Conservation (phyloP, 208 protist genomes). For the Angomonas ambiguus region DNA sequence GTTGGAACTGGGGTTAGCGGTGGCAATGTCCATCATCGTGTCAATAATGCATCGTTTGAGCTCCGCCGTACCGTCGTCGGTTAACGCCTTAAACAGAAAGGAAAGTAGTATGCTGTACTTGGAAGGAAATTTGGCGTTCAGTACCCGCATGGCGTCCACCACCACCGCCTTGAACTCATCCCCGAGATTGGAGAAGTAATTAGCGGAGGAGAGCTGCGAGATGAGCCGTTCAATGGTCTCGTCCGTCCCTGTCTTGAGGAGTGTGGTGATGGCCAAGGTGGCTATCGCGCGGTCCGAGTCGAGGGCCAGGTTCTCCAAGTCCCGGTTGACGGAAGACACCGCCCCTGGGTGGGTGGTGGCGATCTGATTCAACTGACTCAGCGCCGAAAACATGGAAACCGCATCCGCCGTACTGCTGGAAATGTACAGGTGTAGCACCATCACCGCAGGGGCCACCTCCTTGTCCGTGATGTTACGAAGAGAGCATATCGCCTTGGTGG, state of each 20-base stretch:
- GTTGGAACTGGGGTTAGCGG: constrained; percentile 85
- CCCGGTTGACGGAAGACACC: constrained; percentile 92
- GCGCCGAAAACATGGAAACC: constrained; percentile 93
- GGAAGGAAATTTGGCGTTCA: constrained; percentile 95
- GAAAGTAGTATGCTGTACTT: constrained; percentile 89
- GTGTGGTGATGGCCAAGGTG: constrained; percentile 97
- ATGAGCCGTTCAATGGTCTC: constrained; percentile 95
- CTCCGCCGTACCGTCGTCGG: constrained; percentile 85
- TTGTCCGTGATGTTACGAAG: constrained; percentile 83
- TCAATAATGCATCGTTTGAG: constrained; percentile 96
- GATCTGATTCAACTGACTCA: constrained; percentile 92
- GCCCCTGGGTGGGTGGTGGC: constrained; percentile 68
- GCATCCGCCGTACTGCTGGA: constrained; percentile 61
- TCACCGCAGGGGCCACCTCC: constrained; percentile 91
- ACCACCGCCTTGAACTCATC: constrained; percentile 98
- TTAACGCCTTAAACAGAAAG: constrained; percentile 87
- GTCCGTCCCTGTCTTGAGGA: constrained; percentile 97
- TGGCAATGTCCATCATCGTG: constrained; percentile 93
- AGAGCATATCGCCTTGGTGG: constrained; percentile 93
- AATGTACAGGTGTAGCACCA: constrained; percentile 93
- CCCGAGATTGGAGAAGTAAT: constrained; percentile 92
- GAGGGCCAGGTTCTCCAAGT: constrained; percentile 95
- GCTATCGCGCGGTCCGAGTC: constrained; percentile 96
- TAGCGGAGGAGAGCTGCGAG: constrained; percentile 90
- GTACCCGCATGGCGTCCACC: constrained; percentile 92